Evolutionary conservation across 2,329 filamentous ascomycete species (phyloP).

Genomic region (Fusarium solani-melongenae): DNA sequence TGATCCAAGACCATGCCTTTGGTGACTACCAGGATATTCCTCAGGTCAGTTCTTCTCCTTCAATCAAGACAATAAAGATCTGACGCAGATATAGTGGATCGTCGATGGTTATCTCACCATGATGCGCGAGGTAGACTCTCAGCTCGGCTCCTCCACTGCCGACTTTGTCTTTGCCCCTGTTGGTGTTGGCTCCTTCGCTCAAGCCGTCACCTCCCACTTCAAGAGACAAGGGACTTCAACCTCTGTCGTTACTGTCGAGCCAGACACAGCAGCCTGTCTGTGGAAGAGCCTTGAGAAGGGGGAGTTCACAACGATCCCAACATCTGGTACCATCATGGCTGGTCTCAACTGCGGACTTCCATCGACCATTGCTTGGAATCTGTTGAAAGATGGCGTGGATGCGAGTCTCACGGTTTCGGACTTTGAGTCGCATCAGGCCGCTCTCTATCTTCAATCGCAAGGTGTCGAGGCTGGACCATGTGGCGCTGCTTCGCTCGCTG

Average conservation of each 20-base stretch:
- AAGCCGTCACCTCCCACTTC: constrained; percentile 75
- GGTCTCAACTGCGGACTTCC: constrained; percentile 80
- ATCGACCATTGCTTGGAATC: constrained; percentile 72
- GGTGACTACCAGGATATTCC: constrained; percentile 75
- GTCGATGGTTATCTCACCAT: constrained; percentile 83
- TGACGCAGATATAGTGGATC: constrained; percentile 65
- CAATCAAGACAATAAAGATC: background rate
- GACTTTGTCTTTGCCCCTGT: constrained; percentile 71
- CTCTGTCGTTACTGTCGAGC: constrained; percentile 74
- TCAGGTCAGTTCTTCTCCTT: constrained; percentile 49
- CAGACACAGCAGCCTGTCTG: constrained; percentile 71
- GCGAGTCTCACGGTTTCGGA: constrained; percentile 71
- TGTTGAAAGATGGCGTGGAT: constrained; percentile 68
- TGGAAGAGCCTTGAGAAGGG: constrained; percentile 63
- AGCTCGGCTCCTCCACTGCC: constrained; percentile 55
- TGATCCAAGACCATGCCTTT: constrained; percentile 78
- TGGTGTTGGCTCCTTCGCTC: constrained; percentile 78
- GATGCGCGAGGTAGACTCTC: constrained; percentile 73
- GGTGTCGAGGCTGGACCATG: constrained; percentile 70
- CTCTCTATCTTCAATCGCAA: constrained; percentile 61
- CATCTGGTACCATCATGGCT: constrained; percentile 75
- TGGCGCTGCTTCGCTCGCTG: constrained; percentile 68
- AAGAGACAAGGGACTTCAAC: constrained; percentile 55
- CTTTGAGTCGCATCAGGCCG: constrained; percentile 68
- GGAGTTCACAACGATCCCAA: constrained; percentile 60